Evolutionary conservation across 2,329 filamentous ascomycete genomes (phyloP).

Genomic region (Septoria linicola): DNA sequence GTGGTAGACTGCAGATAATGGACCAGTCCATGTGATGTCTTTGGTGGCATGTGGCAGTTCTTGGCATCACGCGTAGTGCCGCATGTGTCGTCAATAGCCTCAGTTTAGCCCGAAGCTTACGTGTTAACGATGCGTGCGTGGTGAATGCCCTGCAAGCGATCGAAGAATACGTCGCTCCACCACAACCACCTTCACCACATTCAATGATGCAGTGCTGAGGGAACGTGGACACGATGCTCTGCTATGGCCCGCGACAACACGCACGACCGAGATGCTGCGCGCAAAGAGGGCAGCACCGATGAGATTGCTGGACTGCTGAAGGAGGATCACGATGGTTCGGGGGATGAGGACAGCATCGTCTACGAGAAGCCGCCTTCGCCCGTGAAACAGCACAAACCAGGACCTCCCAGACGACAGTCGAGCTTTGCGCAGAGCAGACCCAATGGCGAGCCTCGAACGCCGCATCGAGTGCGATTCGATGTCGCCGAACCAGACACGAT

Average conservation of each 20-base stretch:
- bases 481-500: constrained; percentile 40
- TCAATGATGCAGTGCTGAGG: constrained; percentile 17
- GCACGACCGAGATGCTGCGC: constrained; percentile 29
- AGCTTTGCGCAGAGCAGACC: constrained; percentile 50
- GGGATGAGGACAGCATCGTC: constrained; percentile 29
- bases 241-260: constrained; percentile 39
- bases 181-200: too few species aligned
- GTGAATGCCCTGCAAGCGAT: too few species aligned
- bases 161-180: too few species aligned
- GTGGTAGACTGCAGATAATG: too few species aligned
- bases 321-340: constrained; percentile 21
- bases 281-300: constrained; percentile 27
- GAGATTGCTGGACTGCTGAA: constrained; percentile 34
- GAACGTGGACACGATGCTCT: constrained; percentile 36
- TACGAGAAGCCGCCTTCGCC: constrained; percentile 22
- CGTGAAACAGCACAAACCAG: constrained; percentile 12
- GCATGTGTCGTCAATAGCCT: constrained; percentile 8
- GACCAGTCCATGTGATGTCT: too few species aligned
- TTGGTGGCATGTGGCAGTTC: too few species aligned
- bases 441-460: constrained; percentile 60
- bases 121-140: too few species aligned
- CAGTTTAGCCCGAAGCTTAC: constrained; percentile 9
- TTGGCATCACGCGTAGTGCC: not conserved
- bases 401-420: constrained; percentile 34
- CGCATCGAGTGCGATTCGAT: constrained; percentile 74